Base-by-base conservation (phyloP, 176 grass and related monocot species). In the Lolium perenne region DNA sequence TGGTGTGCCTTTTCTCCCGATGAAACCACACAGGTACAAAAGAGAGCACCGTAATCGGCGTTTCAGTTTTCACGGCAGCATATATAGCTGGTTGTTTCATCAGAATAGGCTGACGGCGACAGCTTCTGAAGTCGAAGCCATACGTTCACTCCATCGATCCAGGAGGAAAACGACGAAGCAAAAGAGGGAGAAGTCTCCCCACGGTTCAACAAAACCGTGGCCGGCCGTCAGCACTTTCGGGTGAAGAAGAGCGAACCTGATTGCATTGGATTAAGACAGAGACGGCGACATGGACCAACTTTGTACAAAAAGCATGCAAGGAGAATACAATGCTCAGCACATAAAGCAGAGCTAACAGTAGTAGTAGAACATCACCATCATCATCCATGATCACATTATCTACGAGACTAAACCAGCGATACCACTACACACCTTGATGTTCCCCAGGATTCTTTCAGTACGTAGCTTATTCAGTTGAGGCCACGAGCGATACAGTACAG, bases 301-400 rank as follows among this genome's bases (percentile, higher is more conserved):
- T 76, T 76, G 15, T 76, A 76, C 74, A 55, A 76, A 71, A 76
- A 66, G 63, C 26, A 66, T 32, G 49, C 49, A 20, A 53, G 13
- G 22, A 17, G 72, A 53, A 75, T 8, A 50, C 17, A 29, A 32
- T 16, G 46, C 3, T 26, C 72, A 17, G 22, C 47, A 55, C 73
- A 54, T 2, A 35, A n/a, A 75, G 72, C 48, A 76, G 26, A 48
- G 10, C 43, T 21, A 16, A 18, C n/a, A n/a, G n/a, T 29, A 29
- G 26, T 76, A 76, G 74, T 76, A 76, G 23, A 25, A 15, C n/a
- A 48, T 73, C 71, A 25, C 45, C 64, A 50, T 26, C 50, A 18
- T 35, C 73, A 54, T 17, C 73, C 45, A 23, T 16, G 21, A 17
- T 6, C 71, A 18, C 51, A 54, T 54, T 54, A 54, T 54, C 51